These are phyloP conservation scores for Tetrahymena malaccensis DNA, from an alignment of 73 alveolate genomes.

Conservation along the genomic window DNA sequence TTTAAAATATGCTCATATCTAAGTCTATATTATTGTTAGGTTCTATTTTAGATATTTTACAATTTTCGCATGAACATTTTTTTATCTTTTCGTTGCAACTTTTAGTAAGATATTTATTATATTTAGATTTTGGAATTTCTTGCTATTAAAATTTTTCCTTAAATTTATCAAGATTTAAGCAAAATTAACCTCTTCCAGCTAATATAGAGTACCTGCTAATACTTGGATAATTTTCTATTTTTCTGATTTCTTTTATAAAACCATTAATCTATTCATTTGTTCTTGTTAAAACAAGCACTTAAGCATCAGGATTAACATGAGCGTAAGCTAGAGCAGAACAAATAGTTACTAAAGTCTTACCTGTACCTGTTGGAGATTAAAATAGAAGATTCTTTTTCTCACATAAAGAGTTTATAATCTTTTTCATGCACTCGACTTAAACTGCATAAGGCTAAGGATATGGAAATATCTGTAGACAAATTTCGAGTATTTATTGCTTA, in stretches of 20 bases:
- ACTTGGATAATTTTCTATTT: background rate
- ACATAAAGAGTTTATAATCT: background rate
- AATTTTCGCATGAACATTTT: too few species aligned
- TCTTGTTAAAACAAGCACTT: background rate
- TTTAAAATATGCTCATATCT: too few species aligned
- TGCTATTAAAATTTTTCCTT: background rate
- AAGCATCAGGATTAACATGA: background rate
- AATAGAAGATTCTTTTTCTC: background rate
- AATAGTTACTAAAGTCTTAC: conserved; percentile 67
- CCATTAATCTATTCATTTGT: background rate
- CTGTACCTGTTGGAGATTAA: conserved; percentile 86
- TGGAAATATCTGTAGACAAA: background rate
- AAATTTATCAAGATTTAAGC: background rate
- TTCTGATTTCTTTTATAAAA: background rate
- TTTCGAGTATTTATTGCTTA: background rate
- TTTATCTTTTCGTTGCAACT: background rate
- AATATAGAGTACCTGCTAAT: background rate
- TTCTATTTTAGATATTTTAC: too few species aligned
- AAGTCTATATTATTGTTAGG: too few species aligned
- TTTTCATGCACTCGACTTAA: background rate
- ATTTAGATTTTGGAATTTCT: background rate
- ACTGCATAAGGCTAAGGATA: background rate
- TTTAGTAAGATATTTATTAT: background rate
- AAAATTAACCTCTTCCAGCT: background rate
- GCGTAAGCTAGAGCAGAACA: conserved; percentile 54